Percentiles rank a stretch among this genome's conserved stretches.
phyloP scores from a whole-genome alignment of 1,284 basidiomycete genomes.

The Pholiota adiposa region DNA sequence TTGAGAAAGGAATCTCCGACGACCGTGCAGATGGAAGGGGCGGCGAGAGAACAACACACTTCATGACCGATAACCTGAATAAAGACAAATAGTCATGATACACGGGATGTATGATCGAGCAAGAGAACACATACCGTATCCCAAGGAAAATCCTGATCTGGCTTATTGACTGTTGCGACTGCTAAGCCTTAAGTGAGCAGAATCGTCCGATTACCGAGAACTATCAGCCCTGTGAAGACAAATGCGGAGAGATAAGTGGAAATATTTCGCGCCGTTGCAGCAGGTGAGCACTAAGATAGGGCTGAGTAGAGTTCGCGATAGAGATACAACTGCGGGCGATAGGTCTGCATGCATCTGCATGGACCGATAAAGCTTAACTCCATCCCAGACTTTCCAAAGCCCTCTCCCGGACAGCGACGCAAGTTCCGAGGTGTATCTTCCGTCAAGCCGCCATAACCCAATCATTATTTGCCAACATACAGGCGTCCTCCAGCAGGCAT shows the following conservation, averaged over 20 bases:
- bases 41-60: slow-evolving; percentile 45
- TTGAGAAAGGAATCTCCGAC: slow-evolving; percentile 45
- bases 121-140: not conserved
- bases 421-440: too few species aligned
- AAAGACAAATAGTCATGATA: not conserved
- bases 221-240: not conserved
- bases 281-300: not conserved
- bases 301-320: not conserved
- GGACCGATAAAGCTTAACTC: too few species aligned
- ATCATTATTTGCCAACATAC: too few species aligned
- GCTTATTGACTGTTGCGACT: not conserved
- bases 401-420: too few species aligned
- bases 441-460: too few species aligned
- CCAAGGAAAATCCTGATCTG: not conserved
- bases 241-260: not conserved
- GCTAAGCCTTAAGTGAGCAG: not conserved
- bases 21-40: slow-evolving; percentile 47
- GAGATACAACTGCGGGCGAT: too few species aligned
- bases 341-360: too few species aligned
- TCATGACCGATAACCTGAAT: slow-evolving; percentile 15
- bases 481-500: too few species aligned
- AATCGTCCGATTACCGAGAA: not conserved
- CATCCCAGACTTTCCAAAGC: too few species aligned
- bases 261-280: not conserved
- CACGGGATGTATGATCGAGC: not conserved